phyloP scores from a whole-genome alignment of 2,329 filamentous ascomycete species.

The Claviceps pazoutovae region DNA sequence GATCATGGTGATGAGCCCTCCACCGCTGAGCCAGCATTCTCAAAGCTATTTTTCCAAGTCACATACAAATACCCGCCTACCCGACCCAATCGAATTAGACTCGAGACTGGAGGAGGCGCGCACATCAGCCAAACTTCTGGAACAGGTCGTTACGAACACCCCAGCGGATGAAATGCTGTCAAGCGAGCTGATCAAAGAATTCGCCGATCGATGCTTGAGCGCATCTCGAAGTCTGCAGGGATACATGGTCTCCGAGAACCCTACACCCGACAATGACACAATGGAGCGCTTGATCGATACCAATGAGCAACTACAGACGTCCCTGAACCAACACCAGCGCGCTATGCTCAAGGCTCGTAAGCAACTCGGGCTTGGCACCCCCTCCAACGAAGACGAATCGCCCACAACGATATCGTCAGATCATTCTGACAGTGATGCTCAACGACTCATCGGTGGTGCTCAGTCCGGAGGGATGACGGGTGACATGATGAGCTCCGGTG shows the following conservation, averaged over 20 bases:
- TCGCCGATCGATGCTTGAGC: constrained; percentile 69
- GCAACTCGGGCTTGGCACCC: constrained; percentile 28
- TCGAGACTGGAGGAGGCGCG: constrained; percentile 78
- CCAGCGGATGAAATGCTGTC: constrained; percentile 58
- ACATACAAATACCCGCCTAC: constrained; percentile 37
- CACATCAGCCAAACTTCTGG: constrained; percentile 81
- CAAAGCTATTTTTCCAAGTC: constrained; percentile 45
- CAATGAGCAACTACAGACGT: constrained; percentile 76
- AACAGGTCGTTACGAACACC: constrained; percentile 81
- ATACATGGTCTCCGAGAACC: constrained; percentile 71
- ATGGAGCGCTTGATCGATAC: constrained; percentile 89
- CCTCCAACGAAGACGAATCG: constrained; percentile 14
- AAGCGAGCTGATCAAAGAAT: constrained; percentile 88
- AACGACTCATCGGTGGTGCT: neutral
- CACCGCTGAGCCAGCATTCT: constrained; percentile 22
- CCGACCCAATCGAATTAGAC: constrained; percentile 61
- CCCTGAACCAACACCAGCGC: constrained; percentile 72
- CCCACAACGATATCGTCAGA: constrained; percentile 11
- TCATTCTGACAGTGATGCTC: constrained; percentile 14
- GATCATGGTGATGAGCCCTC: constrained; percentile 2
- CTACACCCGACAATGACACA: constrained; percentile 79
- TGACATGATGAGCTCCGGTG: neutral
- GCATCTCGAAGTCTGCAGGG: constrained; percentile 71
- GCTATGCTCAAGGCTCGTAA: constrained; percentile 54
- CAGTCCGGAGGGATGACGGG: neutral